Conservation (phyloP, 2,329 filamentous ascomycete genomes). For the Mycogone perniciosa region DNA sequence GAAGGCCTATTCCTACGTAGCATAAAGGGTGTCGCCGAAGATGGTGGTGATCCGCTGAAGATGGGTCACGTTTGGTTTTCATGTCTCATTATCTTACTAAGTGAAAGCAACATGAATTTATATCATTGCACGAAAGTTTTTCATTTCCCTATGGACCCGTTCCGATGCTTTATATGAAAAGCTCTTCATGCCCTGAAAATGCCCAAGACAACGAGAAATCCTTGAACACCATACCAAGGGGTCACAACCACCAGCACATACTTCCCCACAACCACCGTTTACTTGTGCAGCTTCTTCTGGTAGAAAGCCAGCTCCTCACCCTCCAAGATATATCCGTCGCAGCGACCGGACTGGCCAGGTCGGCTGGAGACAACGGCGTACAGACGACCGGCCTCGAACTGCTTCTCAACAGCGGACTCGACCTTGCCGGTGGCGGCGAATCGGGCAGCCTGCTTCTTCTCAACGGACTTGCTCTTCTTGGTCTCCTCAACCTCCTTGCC, state of each 20-base stretch:
- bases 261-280: conserved; percentile 33
- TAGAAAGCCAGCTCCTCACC: conserved; percentile 99
- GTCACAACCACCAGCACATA: not conserved
- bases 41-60: too few relatives aligned
- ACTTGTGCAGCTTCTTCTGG: conserved; percentile 99
- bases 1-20: too few relatives aligned
- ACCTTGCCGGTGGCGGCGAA: conserved; percentile 84
- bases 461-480: conserved; percentile 93
- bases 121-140: conserved; percentile 28
- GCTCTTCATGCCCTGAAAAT: conserved; percentile 30
- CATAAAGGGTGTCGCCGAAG: too few relatives aligned
- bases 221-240: conserved; percentile 31
- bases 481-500: conserved; percentile 59
- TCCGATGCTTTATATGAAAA: conserved; percentile 32
- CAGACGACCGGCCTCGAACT: conserved; percentile 98
- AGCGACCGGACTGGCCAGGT: conserved; percentile 93
- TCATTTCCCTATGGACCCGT: conserved; percentile 33
- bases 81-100: conserved; percentile 14
- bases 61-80: not conserved
- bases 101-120: conserved; percentile 18
- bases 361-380: conserved; percentile 89
- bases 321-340: conserved; percentile 97
- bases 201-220: conserved; percentile 30
- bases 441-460: conserved; percentile 94
- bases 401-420: conserved; percentile 85